A percentile compares a stretch with the other conserved stretches of the same genome.
These are phyloP conservation scores for Guyanaporus albipodus DNA, from an alignment of 768 basidiomycete genomes.

Conservation along the genomic window DNA sequence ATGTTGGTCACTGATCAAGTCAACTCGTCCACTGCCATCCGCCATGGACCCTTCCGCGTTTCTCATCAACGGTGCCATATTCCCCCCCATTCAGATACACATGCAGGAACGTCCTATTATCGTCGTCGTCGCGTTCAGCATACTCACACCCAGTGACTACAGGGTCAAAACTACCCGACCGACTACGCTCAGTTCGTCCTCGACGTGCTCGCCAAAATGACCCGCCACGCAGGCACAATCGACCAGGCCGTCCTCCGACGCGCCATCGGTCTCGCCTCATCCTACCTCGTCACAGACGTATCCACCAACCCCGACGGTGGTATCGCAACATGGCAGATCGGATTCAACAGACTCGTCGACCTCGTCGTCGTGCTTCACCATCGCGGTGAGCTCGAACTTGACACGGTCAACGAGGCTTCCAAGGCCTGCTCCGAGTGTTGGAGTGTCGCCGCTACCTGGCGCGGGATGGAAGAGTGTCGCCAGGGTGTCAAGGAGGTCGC, in stretches of 20 bases:
- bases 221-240: slow-evolving; percentile 41
- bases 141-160: slow-evolving; percentile 8
- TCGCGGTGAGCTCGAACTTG: slow-evolving; percentile 66
- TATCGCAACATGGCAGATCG: slow-evolving; percentile 57
- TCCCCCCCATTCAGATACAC: slow-evolving; percentile 24
- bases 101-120: slow-evolving; percentile 27
- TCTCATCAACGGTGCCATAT: slow-evolving; percentile 15
- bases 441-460: slow-evolving; percentile 67
- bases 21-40: neutral
- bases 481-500: slow-evolving; percentile 61
- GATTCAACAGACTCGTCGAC: slow-evolving; percentile 68
- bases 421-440: slow-evolving; percentile 75
- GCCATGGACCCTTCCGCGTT: slow-evolving; percentile 26
- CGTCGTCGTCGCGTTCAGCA: neutral
- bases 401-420: slow-evolving; percentile 63
- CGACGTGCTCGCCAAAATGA: slow-evolving; percentile 49
- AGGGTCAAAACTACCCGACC: slow-evolving; percentile 42
- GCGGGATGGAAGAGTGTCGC: slow-evolving; percentile 59
- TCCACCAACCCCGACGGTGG: slow-evolving; percentile 59
- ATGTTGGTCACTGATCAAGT: slow-evolving; percentile 1
- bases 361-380: slow-evolving; percentile 67
- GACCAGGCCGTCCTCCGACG: slow-evolving; percentile 62
- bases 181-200: slow-evolving; percentile 61
- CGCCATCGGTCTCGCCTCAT: slow-evolving; percentile 66
- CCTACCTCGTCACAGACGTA: slow-evolving; percentile 74